These are phyloP conservation scores for Breynia disticha DNA, from an alignment of 441 rosid genomes.

Conservation along the genomic window DNA sequence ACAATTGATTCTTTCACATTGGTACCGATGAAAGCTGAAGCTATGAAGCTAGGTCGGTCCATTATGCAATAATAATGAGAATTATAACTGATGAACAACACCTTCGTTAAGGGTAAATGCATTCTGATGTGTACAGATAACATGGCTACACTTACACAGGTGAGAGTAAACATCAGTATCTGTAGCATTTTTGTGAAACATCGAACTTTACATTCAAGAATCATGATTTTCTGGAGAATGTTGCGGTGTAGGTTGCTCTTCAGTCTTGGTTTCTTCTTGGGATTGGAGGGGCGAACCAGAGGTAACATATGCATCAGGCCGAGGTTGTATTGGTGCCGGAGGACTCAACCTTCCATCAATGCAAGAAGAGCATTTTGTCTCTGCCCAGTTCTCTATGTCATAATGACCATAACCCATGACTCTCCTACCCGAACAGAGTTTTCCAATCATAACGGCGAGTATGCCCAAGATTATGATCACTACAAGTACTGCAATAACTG, in stretches of 20 bases:
- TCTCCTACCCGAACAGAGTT: constrained; percentile 61
- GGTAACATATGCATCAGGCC: constrained; percentile 10
- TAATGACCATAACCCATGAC: constrained; percentile 49
- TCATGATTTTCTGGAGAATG: constrained; percentile 13
- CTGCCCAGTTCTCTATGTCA: constrained; percentile 75
- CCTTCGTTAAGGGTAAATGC: too few relatives aligned
- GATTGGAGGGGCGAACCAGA: constrained; percentile 18
- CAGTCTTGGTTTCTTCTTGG: constrained; percentile 25
- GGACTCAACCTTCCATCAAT: constrained; percentile 56
- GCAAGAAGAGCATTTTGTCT: constrained; percentile 55
- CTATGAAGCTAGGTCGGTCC: too few relatives aligned
- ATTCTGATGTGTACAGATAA: too few relatives aligned
- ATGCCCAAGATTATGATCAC: constrained; percentile 34
- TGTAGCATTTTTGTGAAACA: too few relatives aligned
- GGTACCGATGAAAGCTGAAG: too few relatives aligned
- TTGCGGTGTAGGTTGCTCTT: constrained; percentile 25
- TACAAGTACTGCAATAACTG: constrained; percentile 50
- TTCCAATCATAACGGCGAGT: constrained; percentile 47
- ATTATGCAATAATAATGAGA: too few relatives aligned
- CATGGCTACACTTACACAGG: too few relatives aligned
- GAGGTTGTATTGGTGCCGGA: constrained; percentile 11
- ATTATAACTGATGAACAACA: too few relatives aligned
- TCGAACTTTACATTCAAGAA: constrained; percentile 6
- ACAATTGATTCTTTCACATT: too few relatives aligned
- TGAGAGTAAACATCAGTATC: too few relatives aligned